Evolutionary conservation across 768 basidiomycete species (phyloP), one percentile per base, ranked within the genome.

Genomic region (Terana coerulea): DNA sequence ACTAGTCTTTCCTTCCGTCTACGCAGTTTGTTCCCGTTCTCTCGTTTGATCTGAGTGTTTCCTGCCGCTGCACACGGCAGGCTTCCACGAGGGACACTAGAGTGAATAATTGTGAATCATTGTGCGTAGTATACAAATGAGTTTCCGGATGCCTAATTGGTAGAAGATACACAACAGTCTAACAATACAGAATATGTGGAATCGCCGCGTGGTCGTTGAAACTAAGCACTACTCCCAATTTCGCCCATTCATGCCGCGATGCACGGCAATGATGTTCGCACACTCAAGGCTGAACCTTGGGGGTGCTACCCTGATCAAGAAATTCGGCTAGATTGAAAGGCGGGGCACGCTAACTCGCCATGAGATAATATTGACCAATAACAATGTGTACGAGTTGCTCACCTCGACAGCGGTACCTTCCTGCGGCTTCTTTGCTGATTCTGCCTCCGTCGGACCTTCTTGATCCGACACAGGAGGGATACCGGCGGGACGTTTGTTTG

Each of bases 291-390:
- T n/a, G n/a, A n/a, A n/a, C n/a, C n/a, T n/a, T n/a, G n/a, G n/a
- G n/a, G n/a, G n/a, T n/a, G n/a, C n/a, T n/a, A n/a, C n/a, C n/a
- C n/a, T n/a, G n/a, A 55, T 80, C 74, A 11, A 85, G 63, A 54
- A 84, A 80, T 34, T 69, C 66, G 46, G 72, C 69, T 43, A 88
- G 61, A 56, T 85, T 76, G 47, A 88, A 84, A 15, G 63, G 67
- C 5, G 78, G 82, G 14, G 77, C 72, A 58, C 71, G 52, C 73
- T 79, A 52, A 31, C 31, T 3, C 5, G 31, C 14, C 15, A 21
- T 31, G 8, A 31, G 45, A 11, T 19, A 21, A 8, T 15, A 22
- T 3, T 11, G 15, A 3, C 9, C 17, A 19, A 22, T 7, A 3
- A 22, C 19, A 6, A 15, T 8, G 21, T 5, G 15, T 22, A 53